Conservation (phyloP, 2,329 filamentous ascomycete species). For the Amesomyces nigricolor region DNA sequence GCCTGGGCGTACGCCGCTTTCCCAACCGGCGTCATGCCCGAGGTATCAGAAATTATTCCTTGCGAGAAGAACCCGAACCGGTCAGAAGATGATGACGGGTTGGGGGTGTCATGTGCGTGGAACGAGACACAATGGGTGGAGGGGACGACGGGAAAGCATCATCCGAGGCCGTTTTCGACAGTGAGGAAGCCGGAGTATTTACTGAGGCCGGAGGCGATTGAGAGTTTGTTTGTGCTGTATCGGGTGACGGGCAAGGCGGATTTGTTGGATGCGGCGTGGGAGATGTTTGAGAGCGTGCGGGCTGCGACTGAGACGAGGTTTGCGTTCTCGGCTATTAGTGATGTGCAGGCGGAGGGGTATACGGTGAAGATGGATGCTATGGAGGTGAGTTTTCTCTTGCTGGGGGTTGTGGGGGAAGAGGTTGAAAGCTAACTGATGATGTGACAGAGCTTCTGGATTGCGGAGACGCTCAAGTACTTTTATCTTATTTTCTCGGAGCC, state of each 20-base stretch:
- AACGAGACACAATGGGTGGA: constrained; percentile 30
- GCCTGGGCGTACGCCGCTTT: constrained; percentile 49
- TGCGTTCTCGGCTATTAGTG: constrained; percentile 39
- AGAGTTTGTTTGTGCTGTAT: constrained; percentile 48
- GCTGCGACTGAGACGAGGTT: constrained; percentile 39
- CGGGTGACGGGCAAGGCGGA: constrained; percentile 42
- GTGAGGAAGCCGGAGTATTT: constrained; percentile 40
- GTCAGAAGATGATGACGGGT: constrained; percentile 1
- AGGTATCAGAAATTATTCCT: constrained; percentile 38
- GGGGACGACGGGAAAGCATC: constrained; percentile 27
- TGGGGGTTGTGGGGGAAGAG: too few species aligned
- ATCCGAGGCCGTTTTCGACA: constrained; percentile 54
- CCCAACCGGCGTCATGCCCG: constrained; percentile 50
- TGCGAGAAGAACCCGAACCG: constrained; percentile 25
- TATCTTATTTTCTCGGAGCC: constrained; percentile 66
- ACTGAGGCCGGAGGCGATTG: constrained; percentile 47
- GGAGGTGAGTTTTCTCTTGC: constrained; percentile 23
- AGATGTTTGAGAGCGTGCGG: constrained; percentile 42
- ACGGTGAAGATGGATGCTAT: constrained; percentile 40
- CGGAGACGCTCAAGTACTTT: constrained; percentile 74
- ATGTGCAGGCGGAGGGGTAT: constrained; percentile 41
- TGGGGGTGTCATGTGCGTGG: constrained; percentile 26
- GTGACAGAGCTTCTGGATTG: constrained; percentile 60
- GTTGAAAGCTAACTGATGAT: neutral
- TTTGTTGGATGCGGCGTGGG: constrained; percentile 43